Conservation (phyloP, 352 stramenopile species). For the Peronospora belbahrii region DNA sequence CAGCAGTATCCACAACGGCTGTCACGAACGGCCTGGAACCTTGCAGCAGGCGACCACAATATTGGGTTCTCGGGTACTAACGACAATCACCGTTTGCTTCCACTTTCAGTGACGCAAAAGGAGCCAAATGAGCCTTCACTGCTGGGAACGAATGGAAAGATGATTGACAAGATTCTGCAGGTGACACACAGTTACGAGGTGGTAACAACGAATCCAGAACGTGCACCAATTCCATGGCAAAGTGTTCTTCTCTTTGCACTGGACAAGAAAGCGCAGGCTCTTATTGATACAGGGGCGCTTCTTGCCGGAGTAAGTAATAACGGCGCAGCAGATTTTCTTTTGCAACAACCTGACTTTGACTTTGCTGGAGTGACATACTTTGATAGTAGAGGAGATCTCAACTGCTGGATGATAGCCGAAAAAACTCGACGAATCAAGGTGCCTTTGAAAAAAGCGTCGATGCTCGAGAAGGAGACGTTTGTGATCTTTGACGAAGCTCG, state of each 20-base stretch:
- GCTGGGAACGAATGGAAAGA: constrained; percentile 75
- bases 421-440: constrained; percentile 24
- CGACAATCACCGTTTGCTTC: constrained; percentile 64
- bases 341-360: constrained; percentile 18
- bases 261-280: neutral
- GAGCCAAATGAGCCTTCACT: constrained; percentile 48
- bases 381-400: constrained; percentile 12
- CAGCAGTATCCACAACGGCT: constrained; percentile 71
- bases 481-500: constrained; percentile 19
- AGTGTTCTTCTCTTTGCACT: constrained; percentile 35
- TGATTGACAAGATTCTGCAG: constrained; percentile 34
- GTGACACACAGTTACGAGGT: constrained; percentile 32
- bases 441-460: too few species aligned
- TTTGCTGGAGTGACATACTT: constrained; percentile 38
- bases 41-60: constrained; percentile 47
- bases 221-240: constrained; percentile 31
- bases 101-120: constrained; percentile 51
- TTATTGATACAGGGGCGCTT: constrained; percentile 84
- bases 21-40: constrained; percentile 72
- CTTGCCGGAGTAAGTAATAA: constrained; percentile 56
- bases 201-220: constrained; percentile 1
- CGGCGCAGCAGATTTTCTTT: constrained; percentile 47
- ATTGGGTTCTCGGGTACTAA: constrained; percentile 49
- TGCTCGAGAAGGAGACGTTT: constrained; percentile 51
- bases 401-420: constrained; percentile 79